Evolutionary conservation across 2,329 filamentous ascomycete species (phyloP), one percentile per base, ranked within the genome.

Genomic region (Eutypella sp.): DNA sequence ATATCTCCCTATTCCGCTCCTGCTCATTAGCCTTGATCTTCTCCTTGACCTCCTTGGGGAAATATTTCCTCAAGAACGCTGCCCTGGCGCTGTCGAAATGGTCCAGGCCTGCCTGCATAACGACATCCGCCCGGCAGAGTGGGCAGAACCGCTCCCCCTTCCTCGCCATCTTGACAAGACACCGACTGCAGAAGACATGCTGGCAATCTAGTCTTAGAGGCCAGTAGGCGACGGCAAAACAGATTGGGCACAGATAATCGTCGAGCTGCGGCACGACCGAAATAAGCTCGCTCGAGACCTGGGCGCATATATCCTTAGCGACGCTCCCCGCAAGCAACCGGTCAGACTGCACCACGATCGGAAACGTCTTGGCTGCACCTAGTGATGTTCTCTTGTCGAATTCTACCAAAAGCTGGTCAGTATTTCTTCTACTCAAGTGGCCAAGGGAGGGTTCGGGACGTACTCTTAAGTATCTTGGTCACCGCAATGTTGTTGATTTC

Each of bases 341-440:
- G 19, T 79, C 74, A 3, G 81, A 76, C 44, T 75, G 70, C 43
- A 87, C 74, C 20, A 74, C 70, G 8, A 72, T 69, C 0, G 82
- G 80, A 53, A 89, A 86, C 0, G 73, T 74, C 29, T 77, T 70
- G 33, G 81, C 81, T 1, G 85, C 82, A 22, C 84, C 82, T 18
- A 95, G 72, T 1, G 85, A 81, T 2, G 89, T 95, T 47, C 82
- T 80, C 66, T 95, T 95, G 67, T 93, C 87, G 61, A 95, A 95
- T 67, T 92, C 82, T 90, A 51, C 7, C 4, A 27, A 23, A n/a
- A 3, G 18, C 31, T 13, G 40, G 45, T 52, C 25, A 54, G 44
- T 49, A 34, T 44, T 11, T n/a, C 34, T 43, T 51, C 45, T 20
- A 16, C 22, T 13, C 20, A 40, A 10, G 18, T 27, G 13, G 20